These are phyloP conservation scores for Pichia heedii DNA, from an alignment of 805 yeast genomes.

Conservation along the genomic window DNA sequence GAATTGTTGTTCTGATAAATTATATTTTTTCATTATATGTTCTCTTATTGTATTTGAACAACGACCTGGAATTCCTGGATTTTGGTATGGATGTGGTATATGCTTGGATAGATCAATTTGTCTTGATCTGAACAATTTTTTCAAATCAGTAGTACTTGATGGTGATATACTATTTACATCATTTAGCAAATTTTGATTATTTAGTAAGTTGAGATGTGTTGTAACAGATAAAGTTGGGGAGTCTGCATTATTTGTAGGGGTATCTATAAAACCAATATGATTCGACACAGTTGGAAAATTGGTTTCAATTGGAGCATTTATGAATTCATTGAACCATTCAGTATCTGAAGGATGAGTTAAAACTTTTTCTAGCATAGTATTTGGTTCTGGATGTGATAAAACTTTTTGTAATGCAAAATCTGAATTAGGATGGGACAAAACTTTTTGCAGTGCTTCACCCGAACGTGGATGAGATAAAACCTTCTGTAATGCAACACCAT, in stretches of 20 bases:
- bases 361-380: constrained; percentile 8
- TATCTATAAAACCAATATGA: constrained; percentile 49
- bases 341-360: constrained; percentile 21
- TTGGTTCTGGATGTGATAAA: constrained; percentile 14
- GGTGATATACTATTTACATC: constrained; percentile 1
- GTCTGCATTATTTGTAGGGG: constrained; percentile 18
- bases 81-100: constrained; percentile 25
- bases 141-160: constrained; percentile 37
- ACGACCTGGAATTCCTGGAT: constrained; percentile 24
- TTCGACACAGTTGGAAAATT: constrained; percentile 45
- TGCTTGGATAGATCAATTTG: constrained; percentile 59
- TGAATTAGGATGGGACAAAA: constrained; percentile 13
- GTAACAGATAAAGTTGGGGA: constrained; percentile 8
- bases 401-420: constrained; percentile 13
- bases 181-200: neutral
- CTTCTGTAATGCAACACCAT: constrained; percentile 11
- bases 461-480: constrained; percentile 14
- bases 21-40: constrained; percentile 45
- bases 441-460: constrained; percentile 11
- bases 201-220: neutral
- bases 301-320: constrained; percentile 55
- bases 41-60: constrained; percentile 45
- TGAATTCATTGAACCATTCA: constrained; percentile 65
- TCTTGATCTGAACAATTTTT: constrained; percentile 53
- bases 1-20: constrained; percentile 49